Conservation (phyloP, 768 basidiomycete species). For the Tricholoma bakamatsutake region DNA sequence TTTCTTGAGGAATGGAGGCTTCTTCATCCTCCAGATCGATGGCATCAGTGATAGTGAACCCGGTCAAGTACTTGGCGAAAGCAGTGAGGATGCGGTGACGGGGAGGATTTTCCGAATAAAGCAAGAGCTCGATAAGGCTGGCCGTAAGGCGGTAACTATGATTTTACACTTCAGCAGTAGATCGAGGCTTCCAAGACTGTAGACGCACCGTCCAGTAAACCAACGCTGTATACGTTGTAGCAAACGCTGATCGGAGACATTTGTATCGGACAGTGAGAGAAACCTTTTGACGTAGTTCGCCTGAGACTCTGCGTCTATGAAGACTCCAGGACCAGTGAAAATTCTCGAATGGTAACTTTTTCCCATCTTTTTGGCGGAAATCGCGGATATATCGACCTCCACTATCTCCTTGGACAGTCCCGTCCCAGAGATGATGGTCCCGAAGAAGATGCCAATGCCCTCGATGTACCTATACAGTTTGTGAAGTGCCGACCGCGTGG, state of each 20-base stretch:
- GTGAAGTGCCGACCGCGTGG: slow-evolving; percentile 3
- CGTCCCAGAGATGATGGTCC: slow-evolving; percentile 10
- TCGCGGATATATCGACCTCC: slow-evolving; percentile 2
- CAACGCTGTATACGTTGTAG: slow-evolving; percentile 12
- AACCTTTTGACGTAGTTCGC: slow-evolving; percentile 4
- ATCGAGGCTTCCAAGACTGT: not conserved
- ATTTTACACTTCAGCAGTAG: not conserved
- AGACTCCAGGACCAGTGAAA: slow-evolving; percentile 8
- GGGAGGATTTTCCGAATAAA: slow-evolving; percentile 7
- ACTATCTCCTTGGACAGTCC: slow-evolving; percentile 9
- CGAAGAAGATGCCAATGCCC: slow-evolving; percentile 4
- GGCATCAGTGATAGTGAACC: slow-evolving; percentile 15
- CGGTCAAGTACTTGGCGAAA: slow-evolving; percentile 12
- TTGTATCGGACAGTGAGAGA: not conserved
- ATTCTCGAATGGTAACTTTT: not conserved
- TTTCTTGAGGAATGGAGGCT: slow-evolving; percentile 3
- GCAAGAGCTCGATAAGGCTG: slow-evolving; percentile 13
- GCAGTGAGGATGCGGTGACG: slow-evolving; percentile 14
- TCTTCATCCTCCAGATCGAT: slow-evolving; percentile 14
- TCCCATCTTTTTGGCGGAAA: slow-evolving; percentile 7
- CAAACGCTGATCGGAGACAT: slow-evolving; percentile 11
- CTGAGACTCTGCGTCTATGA: slow-evolving; percentile 3
- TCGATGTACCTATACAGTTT: slow-evolving; percentile 9
- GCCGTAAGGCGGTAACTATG: slow-evolving; percentile 14
- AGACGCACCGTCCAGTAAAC: slow-evolving; percentile 7